Percentiles rank a stretch among this genome's conserved stretches.
These are phyloP conservation scores for Globisporangium paddicum DNA, from an alignment of 352 stramenopile genomes.

Conservation along the genomic window DNA sequence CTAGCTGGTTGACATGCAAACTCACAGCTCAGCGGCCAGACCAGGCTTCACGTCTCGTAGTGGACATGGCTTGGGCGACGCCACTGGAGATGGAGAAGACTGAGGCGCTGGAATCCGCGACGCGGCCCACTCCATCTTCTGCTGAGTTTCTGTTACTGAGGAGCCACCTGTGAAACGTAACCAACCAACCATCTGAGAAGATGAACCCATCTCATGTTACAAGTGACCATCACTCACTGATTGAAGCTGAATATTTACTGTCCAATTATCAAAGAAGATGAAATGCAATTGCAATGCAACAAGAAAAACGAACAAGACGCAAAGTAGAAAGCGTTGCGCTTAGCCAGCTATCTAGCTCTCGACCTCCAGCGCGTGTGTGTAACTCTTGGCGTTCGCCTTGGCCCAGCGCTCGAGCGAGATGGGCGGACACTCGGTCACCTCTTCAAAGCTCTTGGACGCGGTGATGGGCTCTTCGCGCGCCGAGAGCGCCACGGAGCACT, in stretches of 20 bases:
- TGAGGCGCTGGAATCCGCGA: constrained; percentile 19
- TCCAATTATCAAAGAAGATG: too few species aligned
- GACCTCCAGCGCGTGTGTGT: constrained; percentile 35
- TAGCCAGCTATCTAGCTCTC: too few species aligned
- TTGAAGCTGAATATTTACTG: too few species aligned
- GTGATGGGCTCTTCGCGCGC: constrained; percentile 15
- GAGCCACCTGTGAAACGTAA: too few species aligned
- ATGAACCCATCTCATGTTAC: too few species aligned
- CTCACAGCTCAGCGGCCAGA: constrained; percentile 11
- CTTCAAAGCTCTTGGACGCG: constrained; percentile 49
- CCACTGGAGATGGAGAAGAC: neutral
- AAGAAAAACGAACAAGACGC: neutral
- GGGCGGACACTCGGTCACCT: constrained; percentile 48
- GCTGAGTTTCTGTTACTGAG: too few species aligned
- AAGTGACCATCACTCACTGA: too few species aligned
- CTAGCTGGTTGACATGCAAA: too few species aligned
- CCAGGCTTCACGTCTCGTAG: constrained; percentile 3
- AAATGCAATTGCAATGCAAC: neutral
- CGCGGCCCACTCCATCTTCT: constrained; percentile 22
- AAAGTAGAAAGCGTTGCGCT: neutral
- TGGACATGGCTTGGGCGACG: neutral
- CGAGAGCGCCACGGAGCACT: constrained; percentile 40
- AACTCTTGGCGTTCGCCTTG: constrained; percentile 36
- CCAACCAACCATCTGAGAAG: too few species aligned
- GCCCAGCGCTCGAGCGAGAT: constrained; percentile 55